Conservation (phyloP, 2,329 filamentous ascomycete species). For the Knoxdaviesia proteae region DNA sequence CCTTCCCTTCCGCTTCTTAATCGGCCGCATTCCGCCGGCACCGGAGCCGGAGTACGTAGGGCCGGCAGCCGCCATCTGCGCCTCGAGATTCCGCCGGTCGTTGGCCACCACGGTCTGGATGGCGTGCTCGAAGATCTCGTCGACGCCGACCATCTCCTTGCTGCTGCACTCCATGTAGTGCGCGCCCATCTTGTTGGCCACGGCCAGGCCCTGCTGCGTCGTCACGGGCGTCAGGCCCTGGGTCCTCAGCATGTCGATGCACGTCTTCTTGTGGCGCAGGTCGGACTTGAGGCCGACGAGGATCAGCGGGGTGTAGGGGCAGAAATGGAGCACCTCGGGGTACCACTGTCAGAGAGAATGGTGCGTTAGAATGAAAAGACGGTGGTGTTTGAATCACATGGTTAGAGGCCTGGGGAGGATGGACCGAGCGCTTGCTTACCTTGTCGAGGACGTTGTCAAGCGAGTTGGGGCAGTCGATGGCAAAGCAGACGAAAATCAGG, state of each 20-base stretch:
- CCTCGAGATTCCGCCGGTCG: slow-evolving; percentile 43
- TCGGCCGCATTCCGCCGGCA: slow-evolving; percentile 8
- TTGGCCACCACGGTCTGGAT: slow-evolving; percentile 78
- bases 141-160: slow-evolving; percentile 89
- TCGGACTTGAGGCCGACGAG: slow-evolving; percentile 95
- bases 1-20: slow-evolving; percentile 68
- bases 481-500: slow-evolving; percentile 95
- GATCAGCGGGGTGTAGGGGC: slow-evolving; percentile 87
- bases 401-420: not conserved
- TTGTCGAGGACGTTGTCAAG: slow-evolving; percentile 98
- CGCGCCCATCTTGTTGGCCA: slow-evolving; percentile 85
- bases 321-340: slow-evolving; percentile 96
- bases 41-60: too few species aligned
- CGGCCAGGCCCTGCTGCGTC: slow-evolving; percentile 66
- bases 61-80: slow-evolving; percentile 14
- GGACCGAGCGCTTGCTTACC: slow-evolving; percentile 28
- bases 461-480: slow-evolving; percentile 95
- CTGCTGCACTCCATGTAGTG: slow-evolving; percentile 97
- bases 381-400: too few species aligned
- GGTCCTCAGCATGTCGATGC: slow-evolving; percentile 96
- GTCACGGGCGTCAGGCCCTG: slow-evolving; percentile 93
- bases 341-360: slow-evolving; percentile 54
- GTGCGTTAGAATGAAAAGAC: not conserved
- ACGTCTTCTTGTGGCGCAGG: slow-evolving; percentile 82
- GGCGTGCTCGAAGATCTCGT: slow-evolving; percentile 86